A percentile compares a stretch with the other conserved stretches of the same genome.
phyloP scores from a whole-genome alignment of 148 eudicot species.

The Rhododendron ferrugineum region DNA sequence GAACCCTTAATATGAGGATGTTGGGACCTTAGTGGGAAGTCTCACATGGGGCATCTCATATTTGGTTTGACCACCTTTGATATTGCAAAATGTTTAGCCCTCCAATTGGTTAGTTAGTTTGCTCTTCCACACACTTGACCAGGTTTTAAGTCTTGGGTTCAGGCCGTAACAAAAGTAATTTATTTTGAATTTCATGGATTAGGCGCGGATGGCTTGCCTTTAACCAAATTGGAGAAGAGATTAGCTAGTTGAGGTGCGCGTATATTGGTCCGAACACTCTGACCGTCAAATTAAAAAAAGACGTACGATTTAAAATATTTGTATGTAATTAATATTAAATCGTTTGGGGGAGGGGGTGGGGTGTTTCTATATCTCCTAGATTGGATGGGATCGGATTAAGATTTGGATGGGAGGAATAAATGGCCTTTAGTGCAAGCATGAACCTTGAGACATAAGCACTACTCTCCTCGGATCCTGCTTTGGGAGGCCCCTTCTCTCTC shows the following conservation, averaged over 20 bases:
- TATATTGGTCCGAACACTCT: no score
- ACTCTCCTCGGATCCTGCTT: constrained; percentile 16
- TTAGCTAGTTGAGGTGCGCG: neutral
- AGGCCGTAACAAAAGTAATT: no score
- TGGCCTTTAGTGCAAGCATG: constrained; percentile 30
- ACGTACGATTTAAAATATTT: neutral
- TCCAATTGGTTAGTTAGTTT: neutral
- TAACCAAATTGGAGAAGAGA: no score
- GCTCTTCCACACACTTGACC: neutral
- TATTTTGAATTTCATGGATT: no score
- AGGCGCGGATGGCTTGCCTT: neutral
- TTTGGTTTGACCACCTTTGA: constrained; percentile 1
- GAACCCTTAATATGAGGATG: constrained; percentile 6
- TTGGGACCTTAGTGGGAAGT: constrained; percentile 3
- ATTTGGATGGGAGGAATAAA: constrained; percentile 25
- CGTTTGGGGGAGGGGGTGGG: no score
- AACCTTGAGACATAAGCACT: constrained; percentile 32
- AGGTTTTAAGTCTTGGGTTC: no score
- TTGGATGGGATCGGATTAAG: constrained; percentile 24
- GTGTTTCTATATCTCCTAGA: constrained; percentile 16
- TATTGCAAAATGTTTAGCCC: no score
- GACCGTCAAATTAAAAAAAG: neutral
- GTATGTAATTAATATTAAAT: neutral
- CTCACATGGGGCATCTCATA: constrained; percentile 11
- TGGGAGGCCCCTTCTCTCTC: constrained; percentile 14